Base-by-base conservation (phyloP, 306 rosid species). In the Morella rubra region DNA sequence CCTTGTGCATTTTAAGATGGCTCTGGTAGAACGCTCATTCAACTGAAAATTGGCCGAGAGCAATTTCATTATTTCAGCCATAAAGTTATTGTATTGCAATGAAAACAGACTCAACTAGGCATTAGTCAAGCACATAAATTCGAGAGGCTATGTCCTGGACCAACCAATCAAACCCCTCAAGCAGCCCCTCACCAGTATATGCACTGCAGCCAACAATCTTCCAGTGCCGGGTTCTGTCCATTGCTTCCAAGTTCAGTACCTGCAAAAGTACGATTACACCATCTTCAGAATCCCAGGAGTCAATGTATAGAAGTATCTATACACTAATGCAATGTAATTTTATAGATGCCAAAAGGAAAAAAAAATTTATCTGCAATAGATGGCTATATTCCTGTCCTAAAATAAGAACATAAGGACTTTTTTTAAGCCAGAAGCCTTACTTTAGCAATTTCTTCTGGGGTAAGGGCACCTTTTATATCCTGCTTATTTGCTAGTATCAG, bases 401-500 rank as follows among this genome's bases (percentile, higher is more conserved):
- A 24, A 24, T 24, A 24, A 24, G 27, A 24, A n/a, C n/a, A n/a
- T n/a, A n/a, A n/a, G n/a, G 41, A 65, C 8, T 0, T 13, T 2
- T n/a, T 47, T 70, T 47, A 3, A 70, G 12, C 7, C 1, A 40
- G 77, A 49, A 24, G 68, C 69, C 88, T 80, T 84, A 90, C 97
- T 78, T 87, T 86, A 16, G 93, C 91, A 83, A 93, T 90, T 73
- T 93, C 97, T 47, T 84, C 85, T 0, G 96, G 98, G 16, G 86
- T 52, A 77, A 93, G 91, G 70, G 91, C 90, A 37, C 98, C 97
- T 84, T 89, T 88, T 19, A 91, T 93, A 74, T 93, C 98, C 77
- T 93, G 98, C 87, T 93, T 93, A 82, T 93, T 93, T 71, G 98
- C 97, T 12, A 93, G 88, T 79, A 93, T 88, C 74, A 93, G 83